Evolutionary conservation across 371 early-diverging fungal genomes (phyloP), one percentile per base, ranked within the genome.

Genomic region (Actinomucor elegans): DNA sequence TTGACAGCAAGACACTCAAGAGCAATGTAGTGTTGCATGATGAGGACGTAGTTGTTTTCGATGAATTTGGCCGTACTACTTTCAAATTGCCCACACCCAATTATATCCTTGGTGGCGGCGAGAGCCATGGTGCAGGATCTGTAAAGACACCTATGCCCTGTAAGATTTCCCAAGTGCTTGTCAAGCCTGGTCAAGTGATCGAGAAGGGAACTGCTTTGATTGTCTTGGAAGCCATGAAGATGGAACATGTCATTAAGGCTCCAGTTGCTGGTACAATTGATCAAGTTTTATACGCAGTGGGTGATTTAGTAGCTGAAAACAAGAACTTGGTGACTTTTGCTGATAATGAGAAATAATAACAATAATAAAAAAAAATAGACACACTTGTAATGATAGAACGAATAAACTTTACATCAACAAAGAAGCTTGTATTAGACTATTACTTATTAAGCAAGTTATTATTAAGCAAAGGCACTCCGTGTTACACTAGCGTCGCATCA

Each of bases 221-320:
- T 1, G 81, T 97, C 23, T 76, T 97, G 35, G 98, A 97, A 63
- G 98, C 98, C 17, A 97, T 97, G 98, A 97, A 97, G 81, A 97
- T 97, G 98, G 96, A 97, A 78, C 96, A 97, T 58, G 84, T 92
- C 40, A 89, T 97, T 59, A 89, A 87, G 69, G 87, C 95, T 4
- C 95, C 97, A 4, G 56, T 71, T 28, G 78, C 82, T 20, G 98
- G 94, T 27, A 79, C 75, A 4, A 72, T 97, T 45, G 79, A 84
- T 40, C 80, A 86, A 52, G 84, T 96, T 18, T 50, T 83, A 56
- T 93, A 87, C 70, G 79, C 67, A 31, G 89, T 90, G 2, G 97
- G 97, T 27, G 93, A 96, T 29, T 70, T 96, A 54, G 97, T 95
- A 20, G 89, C 79, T 2, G 94, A 95, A 63, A 91, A 91, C 61